A percentile compares a stretch with the other conserved stretches of the same genome.
Evolutionary conservation across 1,139 yeast species (phyloP).

Genomic region (Pichia sp.): DNA sequence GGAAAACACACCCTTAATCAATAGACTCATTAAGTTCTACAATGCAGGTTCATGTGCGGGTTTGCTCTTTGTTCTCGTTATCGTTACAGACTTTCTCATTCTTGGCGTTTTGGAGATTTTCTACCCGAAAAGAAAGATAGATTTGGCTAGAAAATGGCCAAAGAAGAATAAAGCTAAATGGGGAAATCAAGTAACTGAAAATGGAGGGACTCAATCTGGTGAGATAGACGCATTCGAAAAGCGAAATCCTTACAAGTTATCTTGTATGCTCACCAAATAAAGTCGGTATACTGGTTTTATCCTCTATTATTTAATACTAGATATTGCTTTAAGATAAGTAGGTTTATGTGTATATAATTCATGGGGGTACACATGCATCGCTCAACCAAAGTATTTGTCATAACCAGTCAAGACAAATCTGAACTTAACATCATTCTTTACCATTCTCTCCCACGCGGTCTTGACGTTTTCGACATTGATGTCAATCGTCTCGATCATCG

Average conservation of each 20-base stretch:
- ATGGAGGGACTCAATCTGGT: no score
- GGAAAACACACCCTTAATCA: slow-evolving; percentile 37
- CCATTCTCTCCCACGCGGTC: slow-evolving; percentile 43
- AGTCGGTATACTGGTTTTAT: no score
- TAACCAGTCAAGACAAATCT: slow-evolving; percentile 59
- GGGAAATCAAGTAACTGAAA: no score
- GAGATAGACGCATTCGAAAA: no score
- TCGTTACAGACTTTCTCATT: slow-evolving; percentile 70
- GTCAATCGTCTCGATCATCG: slow-evolving; percentile 54
- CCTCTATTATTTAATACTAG: no score
- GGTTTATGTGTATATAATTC: no score
- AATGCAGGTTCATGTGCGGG: slow-evolving; percentile 84
- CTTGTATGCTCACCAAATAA: no score
- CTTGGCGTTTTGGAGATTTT: slow-evolving; percentile 57
- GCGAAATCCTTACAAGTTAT: no score
- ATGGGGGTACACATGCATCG: background rate
- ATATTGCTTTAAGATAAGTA: no score
- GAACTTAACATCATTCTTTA: slow-evolving; percentile 52
- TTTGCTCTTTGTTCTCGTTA: slow-evolving; percentile 66
- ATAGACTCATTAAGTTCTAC: slow-evolving; percentile 54
- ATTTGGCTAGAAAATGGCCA: slow-evolving; percentile 80
- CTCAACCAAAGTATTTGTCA: slow-evolving; percentile 27
- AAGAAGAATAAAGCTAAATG: background rate
- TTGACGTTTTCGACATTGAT: slow-evolving; percentile 42
- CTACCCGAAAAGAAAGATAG: slow-evolving; percentile 64